Base-by-base conservation (phyloP, 768 basidiomycete species). In the Steccherinum ochraceum region DNA sequence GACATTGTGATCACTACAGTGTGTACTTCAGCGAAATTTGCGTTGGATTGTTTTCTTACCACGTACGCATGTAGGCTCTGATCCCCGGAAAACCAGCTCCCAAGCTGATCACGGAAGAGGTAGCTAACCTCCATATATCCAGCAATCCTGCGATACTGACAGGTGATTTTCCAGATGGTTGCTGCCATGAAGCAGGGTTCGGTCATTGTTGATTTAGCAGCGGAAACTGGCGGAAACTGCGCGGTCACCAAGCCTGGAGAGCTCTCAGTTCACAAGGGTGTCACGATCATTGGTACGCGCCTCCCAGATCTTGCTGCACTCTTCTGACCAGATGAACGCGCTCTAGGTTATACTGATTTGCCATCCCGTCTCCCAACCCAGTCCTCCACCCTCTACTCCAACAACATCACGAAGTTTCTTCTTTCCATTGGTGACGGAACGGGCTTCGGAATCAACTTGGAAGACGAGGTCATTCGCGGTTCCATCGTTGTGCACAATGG, bases 151-250 rank as follows among this genome's bases (percentile, higher is more conserved):
- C 40, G 3, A 45, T 24, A 3, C 26, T 16, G 7, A 21, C 24
- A 7, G 3, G 20, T 45, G 27, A 18, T 24, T 51, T 24, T 52
- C 7, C 48, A 76, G 72, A 92, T 93, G 86, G 76, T 93, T 12
- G 79, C 83, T 39, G 86, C 83, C n/a, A 92, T 93, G 91, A 92
- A 88, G 58, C 89, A 88, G 69, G 91, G 91, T 21, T 93, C 91
- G 3, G 83, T 93, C 24, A 80, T 93, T 48, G 90, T 93, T 23
- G 91, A 93, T 65, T 64, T 89, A 52, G 91, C 91, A 35, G 85
- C 89, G 13, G 91, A 93, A 69, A 79, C 89, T 42, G 90, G 91
- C n/a, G 91, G 91, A 12, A 93, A 93, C 55, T 93, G 91, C 59
- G 85, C 83, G 58, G 84, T 81, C 12, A 93, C 91, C 7, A 72